Evolutionary conservation across 305 asterid genomes (phyloP).

Genomic region (Fraxinus velutina): DNA sequence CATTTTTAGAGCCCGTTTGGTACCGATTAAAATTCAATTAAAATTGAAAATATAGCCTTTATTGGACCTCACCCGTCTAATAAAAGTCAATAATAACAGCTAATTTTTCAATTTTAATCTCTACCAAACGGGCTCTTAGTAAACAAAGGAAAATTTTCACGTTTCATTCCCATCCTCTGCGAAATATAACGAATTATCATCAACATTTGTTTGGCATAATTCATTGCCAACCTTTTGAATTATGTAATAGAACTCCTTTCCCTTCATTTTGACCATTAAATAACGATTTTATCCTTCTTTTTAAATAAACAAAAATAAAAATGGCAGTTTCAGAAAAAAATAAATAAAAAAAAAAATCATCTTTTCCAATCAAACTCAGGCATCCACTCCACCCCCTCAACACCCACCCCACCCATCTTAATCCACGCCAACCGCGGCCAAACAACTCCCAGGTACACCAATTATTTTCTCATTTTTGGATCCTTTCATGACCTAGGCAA

Average conservation of each 20-base stretch:
- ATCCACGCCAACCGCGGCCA: background rate
- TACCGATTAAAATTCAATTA: no score
- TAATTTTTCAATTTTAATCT: no score
- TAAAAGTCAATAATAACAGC: no score
- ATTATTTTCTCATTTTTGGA: slow-evolving; percentile 9
- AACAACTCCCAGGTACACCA: background rate
- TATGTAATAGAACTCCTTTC: background rate
- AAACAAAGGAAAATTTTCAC: background rate
- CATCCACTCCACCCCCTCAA: background rate
- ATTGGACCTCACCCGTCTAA: no score
- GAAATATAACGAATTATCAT: background rate
- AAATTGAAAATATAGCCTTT: no score
- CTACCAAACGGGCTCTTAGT: no score
- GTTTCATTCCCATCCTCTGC: background rate
- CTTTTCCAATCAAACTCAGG: background rate
- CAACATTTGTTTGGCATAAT: background rate
- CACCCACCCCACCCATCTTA: background rate
- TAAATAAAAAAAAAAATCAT: no score
- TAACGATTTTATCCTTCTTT: background rate
- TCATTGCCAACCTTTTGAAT: background rate
- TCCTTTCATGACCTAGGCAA: slow-evolving; percentile 9
- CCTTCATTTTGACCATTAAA: background rate
- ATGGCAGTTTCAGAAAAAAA: background rate
- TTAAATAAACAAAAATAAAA: background rate
- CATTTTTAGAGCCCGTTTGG: no score